Base-by-base conservation (phyloP, 2,329 filamentous ascomycete genomes). In the Venturia effusa region DNA sequence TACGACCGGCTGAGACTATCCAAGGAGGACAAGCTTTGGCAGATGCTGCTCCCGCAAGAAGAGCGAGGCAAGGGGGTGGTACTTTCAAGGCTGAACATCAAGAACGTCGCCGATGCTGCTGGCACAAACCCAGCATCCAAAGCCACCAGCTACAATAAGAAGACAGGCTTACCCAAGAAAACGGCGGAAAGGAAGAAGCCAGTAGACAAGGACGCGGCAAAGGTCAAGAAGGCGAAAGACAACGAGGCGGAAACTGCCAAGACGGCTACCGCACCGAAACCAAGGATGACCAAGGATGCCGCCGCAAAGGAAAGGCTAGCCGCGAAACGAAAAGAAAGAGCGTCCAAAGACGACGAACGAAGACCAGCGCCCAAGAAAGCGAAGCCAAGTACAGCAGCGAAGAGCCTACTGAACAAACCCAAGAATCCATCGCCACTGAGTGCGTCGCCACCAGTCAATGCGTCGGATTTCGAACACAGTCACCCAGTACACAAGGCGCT, bases 361-460 rank as follows among this genome's bases (percentile, higher is more conserved):
- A 11, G 67, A 64, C 37, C 68, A 24, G 66, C 66, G 5, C 62
- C 69, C 30, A 66, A 65, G 32, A 75, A 76, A 66, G 69, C 69
- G 59, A 71, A 73, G 51, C 70, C 75, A 37, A 59, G 37, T 27
- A 60, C 62, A n/a, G 8, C 64, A 17, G 64, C 64, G 15, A 64
- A 64, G 59, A 30, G 34, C 10, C 59, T 64, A 41, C 73, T 77
- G 74, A 84, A 77, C 66, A 84, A 82, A 51, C 83, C 84, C 1
- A 82, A 80, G 69, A 86, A 86, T 62, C 83, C 83, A 2, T 86
- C 84, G 19, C 84, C 83, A 15, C 79, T 86, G 13, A 83, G 81
- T 11, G 83, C 82, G 7, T 85, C 84, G 2, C 83, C 83, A 27
- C 83, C 84, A 6, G 80, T 84, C 66, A 85, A 84, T 70, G 81